phyloP scores from a whole-genome alignment of 176 grass and related monocot species.

The Chrysopogon serrulatus region DNA sequence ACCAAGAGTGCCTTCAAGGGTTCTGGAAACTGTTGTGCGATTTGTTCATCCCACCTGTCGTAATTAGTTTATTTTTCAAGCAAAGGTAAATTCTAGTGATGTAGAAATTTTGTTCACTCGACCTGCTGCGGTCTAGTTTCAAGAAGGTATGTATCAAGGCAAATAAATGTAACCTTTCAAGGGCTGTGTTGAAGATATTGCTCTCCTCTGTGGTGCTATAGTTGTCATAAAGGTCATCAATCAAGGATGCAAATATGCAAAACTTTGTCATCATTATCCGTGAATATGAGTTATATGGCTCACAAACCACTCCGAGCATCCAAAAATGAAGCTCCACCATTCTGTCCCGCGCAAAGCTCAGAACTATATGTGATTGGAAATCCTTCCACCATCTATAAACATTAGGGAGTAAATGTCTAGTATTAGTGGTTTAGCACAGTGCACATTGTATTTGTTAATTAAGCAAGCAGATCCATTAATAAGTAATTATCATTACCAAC shows the following conservation, averaged over 20 bases:
- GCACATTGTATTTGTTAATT: too few species aligned
- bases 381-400: conserved; percentile 48
- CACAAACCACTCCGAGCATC: conserved; percentile 26
- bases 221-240: conserved; percentile 55
- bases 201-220: conserved; percentile 45
- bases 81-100: too few species aligned
- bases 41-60: conserved; percentile 25
- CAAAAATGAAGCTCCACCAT: conserved; percentile 44
- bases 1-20: too few species aligned
- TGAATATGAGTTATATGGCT: conserved; percentile 28
- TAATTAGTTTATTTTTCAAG: too few species aligned
- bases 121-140: too few species aligned
- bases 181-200: conserved; percentile 11
- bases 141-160: neutral
- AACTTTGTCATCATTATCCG: conserved; percentile 29
- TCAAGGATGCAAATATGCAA: neutral
- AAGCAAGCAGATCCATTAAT: too few species aligned
- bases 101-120: too few species aligned
- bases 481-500: too few species aligned
- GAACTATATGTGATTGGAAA: neutral
- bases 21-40: neutral
- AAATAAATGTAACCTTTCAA: conserved; percentile 36
- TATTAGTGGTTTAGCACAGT: too few species aligned
- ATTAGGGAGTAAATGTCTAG: too few species aligned
- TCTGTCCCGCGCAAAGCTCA: conserved; percentile 29